Evolutionary conservation across 176 grass and related monocot species (phyloP), one percentile per base, ranked within the genome.

Genomic region (Alopecurus myosuroides): DNA sequence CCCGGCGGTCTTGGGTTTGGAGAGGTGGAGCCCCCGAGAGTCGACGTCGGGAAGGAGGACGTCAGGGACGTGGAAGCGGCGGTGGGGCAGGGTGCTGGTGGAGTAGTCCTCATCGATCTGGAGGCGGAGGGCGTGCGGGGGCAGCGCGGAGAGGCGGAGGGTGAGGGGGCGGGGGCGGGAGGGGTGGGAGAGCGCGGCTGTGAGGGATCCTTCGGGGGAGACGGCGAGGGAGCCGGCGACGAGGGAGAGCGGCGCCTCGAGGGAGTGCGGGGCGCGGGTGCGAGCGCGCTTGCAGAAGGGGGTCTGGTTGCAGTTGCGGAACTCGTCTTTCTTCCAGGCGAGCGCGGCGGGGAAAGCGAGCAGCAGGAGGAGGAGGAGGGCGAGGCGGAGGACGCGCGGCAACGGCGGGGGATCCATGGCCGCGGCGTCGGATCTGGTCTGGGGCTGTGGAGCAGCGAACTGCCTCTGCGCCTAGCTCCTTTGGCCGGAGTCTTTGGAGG

Each of bases 251-350:
- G 93, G 82, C 50, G 89, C 72, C n/a, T 94, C 91, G 65, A 95
- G 61, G 26, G 95, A 98, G 80, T 93, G 93, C 34, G 93, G 93
- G 36, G 82, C 44, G 75, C 87, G 91, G 55, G 46, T 26, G 66
- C 93, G 93, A 57, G 91, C 95, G 29, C 89, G 93, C 85, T 93
- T 93, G 93, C 95, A 98, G 89, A 98, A 98, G 60, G 95, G 93
- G 65, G 93, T 98, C 87, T 98, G 89, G 53, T 84, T 87, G 91
- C 95, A 98, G 83, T 84, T 82, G 20, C 95, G 95, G 88, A 98
- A 98, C 82, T 98, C 95, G 25, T 98, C 93, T 87, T 90, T 98
- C 88, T 98, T 98, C 95, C 93, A 98, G 9, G 93, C 91, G 71
- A 58, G 76, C 79, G 71, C 81, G 11, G 77, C 34, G 2, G 87